phyloP scores from a whole-genome alignment of 2,329 filamentous ascomycete species.

The Orbilia quercus region DNA sequence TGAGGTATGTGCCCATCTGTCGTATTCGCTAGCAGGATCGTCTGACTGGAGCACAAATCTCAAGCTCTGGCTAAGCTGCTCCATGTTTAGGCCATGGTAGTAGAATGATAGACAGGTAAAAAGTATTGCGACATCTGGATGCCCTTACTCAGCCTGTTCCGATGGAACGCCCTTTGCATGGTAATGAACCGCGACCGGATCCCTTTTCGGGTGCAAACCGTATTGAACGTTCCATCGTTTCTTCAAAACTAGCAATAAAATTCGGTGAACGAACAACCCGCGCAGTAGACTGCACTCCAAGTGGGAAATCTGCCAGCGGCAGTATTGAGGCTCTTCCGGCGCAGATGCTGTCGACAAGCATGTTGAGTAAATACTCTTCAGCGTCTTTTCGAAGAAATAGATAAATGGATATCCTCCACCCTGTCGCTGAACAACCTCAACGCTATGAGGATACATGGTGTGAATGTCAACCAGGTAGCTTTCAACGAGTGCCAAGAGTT shows the following conservation, averaged over 20 bases:
- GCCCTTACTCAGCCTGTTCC: constrained; percentile 73
- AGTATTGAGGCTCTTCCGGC: constrained; percentile 60
- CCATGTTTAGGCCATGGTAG: constrained; percentile 68
- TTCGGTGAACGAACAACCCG: constrained; percentile 71
- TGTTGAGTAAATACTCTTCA: constrained; percentile 65
- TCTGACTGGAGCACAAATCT: constrained; percentile 69
- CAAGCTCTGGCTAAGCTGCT: constrained; percentile 67
- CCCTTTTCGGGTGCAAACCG: constrained; percentile 68
- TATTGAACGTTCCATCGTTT: constrained; percentile 77
- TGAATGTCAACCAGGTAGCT: constrained; percentile 63
- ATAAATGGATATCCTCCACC: constrained; percentile 68
- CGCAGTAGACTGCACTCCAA: constrained; percentile 67
- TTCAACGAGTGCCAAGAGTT: constrained; percentile 64
- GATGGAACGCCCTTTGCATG: constrained; percentile 74
- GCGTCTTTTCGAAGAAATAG: constrained; percentile 68
- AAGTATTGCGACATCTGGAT: constrained; percentile 74
- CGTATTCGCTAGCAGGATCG: constrained; percentile 70
- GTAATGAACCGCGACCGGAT: constrained; percentile 75
- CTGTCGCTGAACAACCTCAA: constrained; percentile 66
- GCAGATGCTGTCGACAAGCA: constrained; percentile 65
- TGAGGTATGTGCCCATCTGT: constrained; percentile 65
- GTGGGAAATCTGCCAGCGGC: constrained; percentile 60
- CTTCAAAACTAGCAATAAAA: constrained; percentile 70
- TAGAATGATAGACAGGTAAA: constrained; percentile 77
- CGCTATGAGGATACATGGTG: constrained; percentile 62